Evolutionary conservation across 768 basidiomycete genomes (phyloP), one percentile per base, ranked within the genome.

Genomic region (Hirschioporus abietinus): DNA sequence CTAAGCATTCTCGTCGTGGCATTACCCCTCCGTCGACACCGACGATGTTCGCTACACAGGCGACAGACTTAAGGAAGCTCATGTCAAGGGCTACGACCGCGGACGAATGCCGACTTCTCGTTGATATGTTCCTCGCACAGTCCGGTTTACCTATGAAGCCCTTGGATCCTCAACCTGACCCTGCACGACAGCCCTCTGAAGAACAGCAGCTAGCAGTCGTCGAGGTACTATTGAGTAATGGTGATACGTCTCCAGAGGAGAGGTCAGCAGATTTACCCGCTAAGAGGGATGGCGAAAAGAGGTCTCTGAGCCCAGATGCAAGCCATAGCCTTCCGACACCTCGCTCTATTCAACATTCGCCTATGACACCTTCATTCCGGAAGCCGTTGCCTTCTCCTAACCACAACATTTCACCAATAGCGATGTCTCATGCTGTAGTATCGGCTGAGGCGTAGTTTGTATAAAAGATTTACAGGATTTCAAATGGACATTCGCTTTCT

Each of bases 61-160:
- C 88, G 26, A 78, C 80, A 12, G 88, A 93, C 63, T 84, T 96
- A 78, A 87, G 90, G 35, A 81, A 82, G 23, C 79, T 91, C 66
- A 76, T 96, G 20, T 76, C 83, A 9, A 84, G 78, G 63, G 93
- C 94, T 17, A 89, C 89, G 1, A 87, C 83, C 58, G 90, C 85
- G 60, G 87, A 89, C 67, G 95, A 96, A 78, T 95, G 93, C 73
- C 90, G 91, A 63, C 79, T 95, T 58, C 87, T 96, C 66, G 82
- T 94, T 30, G 89, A 93, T 69, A 91, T 93, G 81, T 90, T 92
- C 78, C 79, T 96, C 66, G 82, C 86, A 15, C 87, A 86, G 69
- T 82, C 82, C 64, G 86, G 20, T 81, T 82, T 59, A 64, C 76
- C 12, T 24, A 74, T 24, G 77, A 79, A 35, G 68, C 74, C 26